Evolutionary conservation across 768 basidiomycete genomes (phyloP), one percentile per base, ranked within the genome.

Genomic region (Nidularia sp.): DNA sequence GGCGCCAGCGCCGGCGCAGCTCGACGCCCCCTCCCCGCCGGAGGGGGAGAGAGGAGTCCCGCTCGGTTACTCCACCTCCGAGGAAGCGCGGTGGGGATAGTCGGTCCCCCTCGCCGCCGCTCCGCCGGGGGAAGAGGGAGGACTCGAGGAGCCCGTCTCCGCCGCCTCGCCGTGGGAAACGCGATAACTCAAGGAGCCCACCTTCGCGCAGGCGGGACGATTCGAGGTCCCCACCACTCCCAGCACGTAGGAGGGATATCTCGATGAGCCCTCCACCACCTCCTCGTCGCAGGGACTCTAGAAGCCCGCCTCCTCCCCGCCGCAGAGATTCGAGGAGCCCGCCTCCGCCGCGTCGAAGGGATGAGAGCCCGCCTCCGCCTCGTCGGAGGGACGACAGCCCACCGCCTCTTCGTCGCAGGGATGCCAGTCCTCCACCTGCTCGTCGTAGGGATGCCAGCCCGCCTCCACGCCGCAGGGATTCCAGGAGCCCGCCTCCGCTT

Each of bases 1-100:
- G 66, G 15, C 57, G 54, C n/a, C 59, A 56, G 22, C 59, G 59
- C 13, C 65, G 64, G 25, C 64, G 66, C 36, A 55, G 62, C n/a
- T 54, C 62, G 8, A 56, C 55, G 15, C 54, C 63, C 9, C 63
- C 68, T 25, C 55, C 60, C n/a, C 65, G 58, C 29, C 43, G 50
- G 18, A 49, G 60, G 32, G 53, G 53, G 44, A 51, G 64, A n/a
- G 51, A 54, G 51, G 53, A 56, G 32, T 60, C 62, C 6, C 52
- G 60, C 13, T 53, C 59, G 4, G 18, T 34, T 15, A 49, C 56
- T 22, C 57, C 56, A 25, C 54, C 55, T 25, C 60, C 45, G 9
- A 36, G 56, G 15, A 53, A 39, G 41, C 57, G 66, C 31, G 56
- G 62, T 47, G 56, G 64, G 34, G 55, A 63, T 43, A 18, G 18